phyloP scores from a whole-genome alignment of 495 filamentous ascomycete species.

The Aspergillus baeticus region DNA sequence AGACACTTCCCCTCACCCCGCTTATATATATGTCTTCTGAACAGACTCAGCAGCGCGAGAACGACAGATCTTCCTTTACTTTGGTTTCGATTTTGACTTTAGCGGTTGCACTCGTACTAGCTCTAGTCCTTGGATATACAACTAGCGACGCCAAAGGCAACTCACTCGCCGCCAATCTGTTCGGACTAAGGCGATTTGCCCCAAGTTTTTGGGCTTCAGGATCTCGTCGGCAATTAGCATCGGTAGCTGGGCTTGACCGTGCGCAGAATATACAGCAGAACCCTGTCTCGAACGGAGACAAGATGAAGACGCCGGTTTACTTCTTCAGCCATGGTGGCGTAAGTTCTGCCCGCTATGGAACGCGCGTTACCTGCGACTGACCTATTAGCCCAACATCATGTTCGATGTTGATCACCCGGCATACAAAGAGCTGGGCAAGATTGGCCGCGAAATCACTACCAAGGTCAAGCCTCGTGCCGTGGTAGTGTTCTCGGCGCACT shows the following conservation, averaged over 20 bases:
- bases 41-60: not conserved
- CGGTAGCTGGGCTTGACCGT: not conserved
- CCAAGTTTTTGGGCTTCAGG: slow-evolving; percentile 11
- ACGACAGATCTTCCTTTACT: not conserved
- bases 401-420: slow-evolving; percentile 72
- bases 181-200: slow-evolving; percentile 28
- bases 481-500: slow-evolving; percentile 86
- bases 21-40: slow-evolving; percentile 10
- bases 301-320: slow-evolving; percentile 63
- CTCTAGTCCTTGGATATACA: slow-evolving; percentile 2
- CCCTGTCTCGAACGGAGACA: not conserved
- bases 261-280: not conserved
- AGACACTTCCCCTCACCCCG: not conserved
- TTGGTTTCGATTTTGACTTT: slow-evolving; percentile 7
- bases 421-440: slow-evolving; percentile 62
- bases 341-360: slow-evolving; percentile 31
- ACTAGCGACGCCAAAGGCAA: not conserved
- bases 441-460: slow-evolving; percentile 77
- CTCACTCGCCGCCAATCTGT: slow-evolving; percentile 33
- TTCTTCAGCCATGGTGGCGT: slow-evolving; percentile 79
- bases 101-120: slow-evolving; percentile 8
- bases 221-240: not conserved
- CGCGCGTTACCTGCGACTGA: not conserved
- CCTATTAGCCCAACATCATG: slow-evolving; percentile 66
- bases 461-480: slow-evolving; percentile 78